These are phyloP conservation scores for Solanum clarkiae DNA, from an alignment of 257 asterid species.

Conservation along the genomic window DNA sequence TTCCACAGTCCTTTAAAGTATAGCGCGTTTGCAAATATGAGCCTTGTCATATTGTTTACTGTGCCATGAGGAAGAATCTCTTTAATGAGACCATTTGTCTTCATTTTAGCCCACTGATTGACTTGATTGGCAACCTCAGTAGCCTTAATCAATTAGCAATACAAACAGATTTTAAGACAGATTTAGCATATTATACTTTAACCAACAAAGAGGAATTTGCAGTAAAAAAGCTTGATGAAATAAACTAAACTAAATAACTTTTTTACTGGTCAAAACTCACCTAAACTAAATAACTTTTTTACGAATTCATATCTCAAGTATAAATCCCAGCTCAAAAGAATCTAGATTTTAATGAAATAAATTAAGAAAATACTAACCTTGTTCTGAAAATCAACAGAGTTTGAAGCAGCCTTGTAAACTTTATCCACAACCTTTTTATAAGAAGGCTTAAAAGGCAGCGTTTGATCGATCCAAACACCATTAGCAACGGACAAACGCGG, in stretches of 20 bases:
- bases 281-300: too few relatives aligned
- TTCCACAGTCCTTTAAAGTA: slow-evolving; percentile 21
- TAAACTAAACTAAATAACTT: background rate
- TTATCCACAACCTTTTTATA: background rate
- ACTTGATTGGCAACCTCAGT: slow-evolving; percentile 14
- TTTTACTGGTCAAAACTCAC: background rate
- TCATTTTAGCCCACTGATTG: slow-evolving; percentile 17
- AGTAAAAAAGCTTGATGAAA: too few relatives aligned
- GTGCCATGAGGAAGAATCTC: slow-evolving; percentile 14
- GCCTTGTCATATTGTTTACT: slow-evolving; percentile 1
- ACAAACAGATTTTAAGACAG: background rate
- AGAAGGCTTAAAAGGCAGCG: slow-evolving; percentile 18
- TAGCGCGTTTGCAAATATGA: slow-evolving; percentile 17
- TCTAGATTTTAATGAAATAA: background rate
- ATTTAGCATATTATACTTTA: background rate
- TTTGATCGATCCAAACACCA: slow-evolving; percentile 44
- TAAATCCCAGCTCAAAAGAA: too few relatives aligned
- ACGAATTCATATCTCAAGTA: too few relatives aligned
- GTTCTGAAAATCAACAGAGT: background rate
- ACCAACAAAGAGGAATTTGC: background rate
- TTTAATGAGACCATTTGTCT: slow-evolving; percentile 15
- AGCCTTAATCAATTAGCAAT: slow-evolving; percentile 6
- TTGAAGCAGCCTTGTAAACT: background rate
- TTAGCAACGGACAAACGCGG: slow-evolving; percentile 37
- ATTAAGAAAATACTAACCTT: background rate